Percentiles rank a stretch among this genome's conserved stretches.
Conservation (phyloP, 805 yeast genomes). For the Candida manassasensis region DNA sequence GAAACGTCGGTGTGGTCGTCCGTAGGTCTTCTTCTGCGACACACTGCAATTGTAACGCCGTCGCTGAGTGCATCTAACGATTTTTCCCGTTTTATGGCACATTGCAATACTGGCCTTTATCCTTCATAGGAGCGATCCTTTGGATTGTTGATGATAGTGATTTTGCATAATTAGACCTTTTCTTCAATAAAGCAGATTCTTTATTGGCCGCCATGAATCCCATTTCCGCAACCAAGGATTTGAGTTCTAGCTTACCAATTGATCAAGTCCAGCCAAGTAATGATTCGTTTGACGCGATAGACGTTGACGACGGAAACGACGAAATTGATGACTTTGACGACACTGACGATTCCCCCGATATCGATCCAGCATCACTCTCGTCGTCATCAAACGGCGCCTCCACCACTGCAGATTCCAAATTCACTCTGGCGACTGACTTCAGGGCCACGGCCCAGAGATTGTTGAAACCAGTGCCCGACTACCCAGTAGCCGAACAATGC, state of each 20-base stretch:
- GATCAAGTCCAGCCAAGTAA: neutral
- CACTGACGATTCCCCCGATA: slow-evolving; percentile 16
- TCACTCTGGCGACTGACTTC: slow-evolving; percentile 24
- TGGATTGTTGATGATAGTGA: too few relatives aligned
- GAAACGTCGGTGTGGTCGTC: too few relatives aligned
- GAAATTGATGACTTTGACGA: slow-evolving; percentile 17
- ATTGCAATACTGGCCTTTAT: too few relatives aligned
- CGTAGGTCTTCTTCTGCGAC: too few relatives aligned
- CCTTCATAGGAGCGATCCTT: too few relatives aligned
- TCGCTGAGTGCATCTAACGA: too few relatives aligned
- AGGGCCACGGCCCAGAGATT: slow-evolving; percentile 22
- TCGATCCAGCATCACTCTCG: slow-evolving; percentile 1
- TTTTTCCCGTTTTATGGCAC: too few relatives aligned
- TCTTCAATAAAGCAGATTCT: too few relatives aligned
- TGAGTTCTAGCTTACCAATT: neutral
- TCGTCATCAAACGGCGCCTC: neutral
- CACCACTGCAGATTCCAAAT: neutral
- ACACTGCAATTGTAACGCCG: too few relatives aligned
- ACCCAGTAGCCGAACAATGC: slow-evolving; percentile 31
- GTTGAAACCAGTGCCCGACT: slow-evolving; percentile 37
- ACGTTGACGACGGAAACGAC: slow-evolving; percentile 13
- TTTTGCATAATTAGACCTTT: too few relatives aligned
- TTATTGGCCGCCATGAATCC: neutral
- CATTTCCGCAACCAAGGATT: neutral
- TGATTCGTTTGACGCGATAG: slow-evolving; percentile 10